Base-by-base conservation (phyloP, 805 yeast species). In the Yamadazyma laniorum region DNA sequence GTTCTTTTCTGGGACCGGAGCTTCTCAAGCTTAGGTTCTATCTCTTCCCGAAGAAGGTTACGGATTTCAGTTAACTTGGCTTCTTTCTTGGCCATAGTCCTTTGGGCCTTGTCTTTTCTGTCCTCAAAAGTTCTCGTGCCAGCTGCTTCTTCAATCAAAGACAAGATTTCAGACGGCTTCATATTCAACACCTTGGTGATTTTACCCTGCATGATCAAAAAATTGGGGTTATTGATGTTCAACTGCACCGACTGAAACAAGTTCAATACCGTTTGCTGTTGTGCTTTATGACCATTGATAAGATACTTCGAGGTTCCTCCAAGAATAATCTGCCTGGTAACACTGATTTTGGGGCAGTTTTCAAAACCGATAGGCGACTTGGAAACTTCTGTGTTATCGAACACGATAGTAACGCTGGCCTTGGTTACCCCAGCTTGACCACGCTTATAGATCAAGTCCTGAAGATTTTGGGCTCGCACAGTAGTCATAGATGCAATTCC, bases 361-460 rank as follows among this genome's bases (percentile, higher is more conserved):
- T 84, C 90, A 54, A 87, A 90, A 2, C 95, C 96, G 37, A 88
- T 82, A 1, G 99, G 99, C 0, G 91, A 79, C 45, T 77, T 81
- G 2, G 75, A 56, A 39, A 75, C 72, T 49, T 91, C 97, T 9
- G 75, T 53, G 53, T 93, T 95, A 61, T 91, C 95, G 58, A 93
- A 95, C 1, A 93, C 96, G 37, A 93, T 88, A 0, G 98, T 90
- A 1, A 93, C 99, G 53, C 93, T 82, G 1, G 99, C 99, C 57
- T 88, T 90, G 1, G 97, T 90, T 11, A 91, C 91, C 48, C 98
- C 98, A 0, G 99, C 98, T 59, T 93, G 99, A 9, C 99, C 99
- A 51, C 98, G 78, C 53, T 93, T 93, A 59, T 93, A 93, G 35
- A 93, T 93, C 56, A 93, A 75, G 60, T 93, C 99, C 55, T 91